Evolutionary conservation across 257 asterid genomes (phyloP), one percentile per base, ranked within the genome.

Genomic region (Catharanthus roseus): DNA sequence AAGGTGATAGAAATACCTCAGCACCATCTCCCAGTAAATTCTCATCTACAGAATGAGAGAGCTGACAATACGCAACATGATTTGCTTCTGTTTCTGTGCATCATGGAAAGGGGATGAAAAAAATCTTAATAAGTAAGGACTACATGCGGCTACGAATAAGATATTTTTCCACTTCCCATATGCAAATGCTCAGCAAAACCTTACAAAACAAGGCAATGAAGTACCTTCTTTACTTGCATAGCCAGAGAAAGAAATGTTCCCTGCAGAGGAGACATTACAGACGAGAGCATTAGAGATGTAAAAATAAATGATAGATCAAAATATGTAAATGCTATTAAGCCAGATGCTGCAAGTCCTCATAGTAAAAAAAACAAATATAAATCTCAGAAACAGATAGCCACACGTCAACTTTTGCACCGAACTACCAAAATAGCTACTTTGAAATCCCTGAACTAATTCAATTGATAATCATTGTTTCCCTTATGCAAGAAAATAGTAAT

Each of bases 21-120:
- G 55, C 68, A 50, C 65, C 84, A 65, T 61, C 72, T 67, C 86
- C 82, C 38, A 86, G 84, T 84, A 93, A 77, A 68, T 86, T 83
- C 77, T 82, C 86, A 70, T 86, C 78, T 47, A 88, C 95, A 15
- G 77, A 33, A 70, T 89, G 87, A 71, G 90, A 75, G 61, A 93
- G 93, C 71, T 84, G 80, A 70, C 77, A 74, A 75, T 93, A 93
- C 44, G 91, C 96, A n/a, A 95, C 85, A 67, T 86, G 85, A 55
- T 83, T 75, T 70, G 75, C 64, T 71, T 81, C 85, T 68, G 67
- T 70, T 74, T 88, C 95, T 86, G 85, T 57, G 65, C 54, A 69
- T 72, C 60, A 72, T 11, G 19, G 7, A 28, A 6, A 33, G 42
- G 8, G 8, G 42, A 7, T 18, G 18, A 51, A 50, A 19, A 44